A percentile compares a stretch with the other conserved stretches of the same genome.
Conservation (phyloP, 2,329 filamentous ascomycete species). For the Hawksworthiomyces lignivorus region DNA sequence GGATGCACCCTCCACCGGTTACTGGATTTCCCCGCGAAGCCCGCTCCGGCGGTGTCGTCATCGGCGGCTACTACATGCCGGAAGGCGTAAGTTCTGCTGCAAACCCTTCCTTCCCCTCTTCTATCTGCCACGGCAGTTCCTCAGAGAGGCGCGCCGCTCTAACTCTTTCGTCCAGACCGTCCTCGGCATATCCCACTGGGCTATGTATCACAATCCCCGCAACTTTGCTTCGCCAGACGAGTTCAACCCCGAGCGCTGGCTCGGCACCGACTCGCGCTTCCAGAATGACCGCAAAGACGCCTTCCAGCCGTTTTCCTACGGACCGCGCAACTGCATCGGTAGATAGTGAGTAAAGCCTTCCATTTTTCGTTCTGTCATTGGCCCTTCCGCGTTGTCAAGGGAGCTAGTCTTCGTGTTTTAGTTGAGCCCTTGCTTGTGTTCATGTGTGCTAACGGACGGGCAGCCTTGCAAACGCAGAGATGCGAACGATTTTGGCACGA, state of each 20-base stretch:
- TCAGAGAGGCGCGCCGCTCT: no score
- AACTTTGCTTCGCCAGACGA: constrained; percentile 30
- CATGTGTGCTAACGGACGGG: no score
- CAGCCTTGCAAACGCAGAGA: constrained; percentile 42
- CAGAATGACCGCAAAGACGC: constrained; percentile 32
- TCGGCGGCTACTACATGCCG: constrained; percentile 9
- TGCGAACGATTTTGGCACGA: constrained; percentile 39
- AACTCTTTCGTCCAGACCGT: constrained; percentile 16
- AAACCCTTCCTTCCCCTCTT: no score
- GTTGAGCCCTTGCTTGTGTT: no score
- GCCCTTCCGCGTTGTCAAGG: no score
- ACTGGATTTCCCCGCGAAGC: constrained; percentile 21
- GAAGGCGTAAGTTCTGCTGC: constrained; percentile 1
- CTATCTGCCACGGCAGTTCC: no score
- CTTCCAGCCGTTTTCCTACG: constrained; percentile 40
- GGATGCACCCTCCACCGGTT: constrained; percentile 26
- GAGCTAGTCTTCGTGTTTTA: no score
- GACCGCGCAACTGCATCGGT: constrained; percentile 43
- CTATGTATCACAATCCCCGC: constrained; percentile 26
- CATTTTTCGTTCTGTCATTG: no score
- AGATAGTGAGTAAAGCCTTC: constrained; percentile 32
- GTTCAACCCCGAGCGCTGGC: constrained; percentile 43
- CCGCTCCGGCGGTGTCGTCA: constrained; percentile 3
- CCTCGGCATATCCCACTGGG: constrained; percentile 20
- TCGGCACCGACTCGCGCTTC: constrained; percentile 29